Base-by-base conservation (phyloP, 225 moss, liverwort and hornwort species). In the Asterella californica region DNA sequence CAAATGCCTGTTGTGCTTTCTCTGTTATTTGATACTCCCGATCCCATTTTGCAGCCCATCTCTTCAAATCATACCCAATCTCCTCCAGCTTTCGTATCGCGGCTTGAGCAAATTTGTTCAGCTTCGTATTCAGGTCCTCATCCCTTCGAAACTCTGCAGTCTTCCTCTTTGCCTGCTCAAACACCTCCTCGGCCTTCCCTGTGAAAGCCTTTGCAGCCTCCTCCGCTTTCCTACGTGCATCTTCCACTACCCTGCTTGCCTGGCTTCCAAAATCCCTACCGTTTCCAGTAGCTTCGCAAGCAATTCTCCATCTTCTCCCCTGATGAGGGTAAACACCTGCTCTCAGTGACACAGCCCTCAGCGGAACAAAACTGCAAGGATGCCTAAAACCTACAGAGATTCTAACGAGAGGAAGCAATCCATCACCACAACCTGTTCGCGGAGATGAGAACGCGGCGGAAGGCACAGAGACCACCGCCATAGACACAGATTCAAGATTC, bases 51-150 rank as follows among this genome's bases (percentile, higher is more conserved):
- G 88, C 92, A 68, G 91, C 73, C 33, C 88, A 85, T 80, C 89
- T 92, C 78, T 88, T 95, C n/a, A 94, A 78, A 59, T 99, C 95
- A 82, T 88, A 99, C 63, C 87, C 86, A 49, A 99, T 84, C 82
- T 99, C 99, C 76, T 95, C 99, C 80, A 95, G 81, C 79, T 89
- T 95, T 45, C 86, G 87, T 66, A 76, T 87, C 0, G 95, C 95
- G 17, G 90, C 84, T 83, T 86, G 85, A 25, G 90, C 95, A 54
- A 89, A 91, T 79, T 86, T 88, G 53, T 76, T 86, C 80, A 86
- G 91, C 89, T 92, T 93, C 65, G 93, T 93, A 70, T 90, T 79
- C 2, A 99, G 42, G 79, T 99, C 99, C 67, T 88, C 91, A 27
- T 86, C 87, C 34, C 90, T 85, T 72, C 89, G 85, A 57, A 99